Conservation (phyloP, 768 basidiomycete species). For the Dioszegia crocea region DNA sequence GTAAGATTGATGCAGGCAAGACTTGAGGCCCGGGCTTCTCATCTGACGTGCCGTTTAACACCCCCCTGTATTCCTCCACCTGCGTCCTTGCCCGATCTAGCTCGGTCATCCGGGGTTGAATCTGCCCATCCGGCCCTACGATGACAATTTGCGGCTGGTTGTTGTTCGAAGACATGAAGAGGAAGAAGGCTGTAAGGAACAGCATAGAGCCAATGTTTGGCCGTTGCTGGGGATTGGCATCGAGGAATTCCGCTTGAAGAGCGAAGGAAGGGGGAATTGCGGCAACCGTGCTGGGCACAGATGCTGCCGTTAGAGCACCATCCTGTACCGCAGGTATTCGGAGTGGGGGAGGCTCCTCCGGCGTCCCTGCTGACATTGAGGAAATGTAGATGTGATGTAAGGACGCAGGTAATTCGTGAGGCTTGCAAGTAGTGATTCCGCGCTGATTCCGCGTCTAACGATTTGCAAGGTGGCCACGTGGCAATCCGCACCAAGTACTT, state of each 20-base stretch:
- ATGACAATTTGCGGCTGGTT: conserved; percentile 20
- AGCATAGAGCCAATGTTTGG: conserved; percentile 41
- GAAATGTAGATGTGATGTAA: no score
- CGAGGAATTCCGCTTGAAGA: conserved; percentile 9
- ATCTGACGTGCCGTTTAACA: conserved; percentile 26
- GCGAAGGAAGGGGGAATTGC: no score
- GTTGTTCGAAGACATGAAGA: conserved; percentile 44
- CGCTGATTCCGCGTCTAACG: no score
- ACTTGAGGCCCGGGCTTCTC: conserved; percentile 28
- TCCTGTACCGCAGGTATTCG: no score
- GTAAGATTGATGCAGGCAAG: conserved; percentile 22
- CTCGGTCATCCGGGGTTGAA: conserved; percentile 27
- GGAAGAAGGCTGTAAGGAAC: conserved; percentile 49
- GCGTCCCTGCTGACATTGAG: no score
- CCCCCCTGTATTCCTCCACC: conserved; percentile 31
- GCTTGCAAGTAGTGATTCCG: no score
- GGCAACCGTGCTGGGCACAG: no score
- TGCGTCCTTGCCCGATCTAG: conserved; percentile 26
- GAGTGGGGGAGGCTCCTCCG: no score
- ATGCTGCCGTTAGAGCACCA: no score
- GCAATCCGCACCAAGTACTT: no score
- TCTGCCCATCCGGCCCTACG: conserved; percentile 35
- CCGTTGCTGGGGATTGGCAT: conserved; percentile 24
- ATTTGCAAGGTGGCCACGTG: no score
- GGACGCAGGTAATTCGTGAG: no score